These are phyloP conservation scores for Geotrichum europaeum DNA, from an alignment of 1,139 yeast genomes.

Conservation along the genomic window DNA sequence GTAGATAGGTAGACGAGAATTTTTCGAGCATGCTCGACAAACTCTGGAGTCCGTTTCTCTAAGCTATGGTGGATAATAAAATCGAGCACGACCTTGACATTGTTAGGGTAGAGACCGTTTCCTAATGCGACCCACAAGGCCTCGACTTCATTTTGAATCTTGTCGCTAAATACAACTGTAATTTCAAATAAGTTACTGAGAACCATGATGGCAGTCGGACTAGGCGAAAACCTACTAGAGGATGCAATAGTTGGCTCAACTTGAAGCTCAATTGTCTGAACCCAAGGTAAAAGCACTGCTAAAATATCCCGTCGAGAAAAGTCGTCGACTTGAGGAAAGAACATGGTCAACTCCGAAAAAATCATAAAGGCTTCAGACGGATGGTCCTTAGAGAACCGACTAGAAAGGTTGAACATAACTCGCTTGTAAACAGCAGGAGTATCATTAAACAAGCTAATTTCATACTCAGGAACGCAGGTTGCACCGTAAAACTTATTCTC, in stretches of 20 bases:
- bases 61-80: slow-evolving; percentile 65
- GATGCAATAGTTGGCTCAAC: slow-evolving; percentile 41
- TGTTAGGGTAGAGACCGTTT: slow-evolving; percentile 55
- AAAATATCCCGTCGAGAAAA: slow-evolving; percentile 68
- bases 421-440: slow-evolving; percentile 73
- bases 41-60: slow-evolving; percentile 61
- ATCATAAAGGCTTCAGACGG: slow-evolving; percentile 54
- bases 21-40: slow-evolving; percentile 76
- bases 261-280: slow-evolving; percentile 66
- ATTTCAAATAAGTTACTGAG: slow-evolving; percentile 77
- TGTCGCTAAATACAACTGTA: slow-evolving; percentile 67
- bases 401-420: slow-evolving; percentile 63
- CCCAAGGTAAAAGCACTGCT: slow-evolving; percentile 83
- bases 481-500: slow-evolving; percentile 50
- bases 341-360: slow-evolving; percentile 67
- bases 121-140: slow-evolving; percentile 94
- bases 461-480: slow-evolving; percentile 44
- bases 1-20: slow-evolving; percentile 70
- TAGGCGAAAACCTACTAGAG: slow-evolving; percentile 21
- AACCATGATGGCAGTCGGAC: slow-evolving; percentile 52
- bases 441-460: slow-evolving; percentile 57
- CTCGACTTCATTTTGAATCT: slow-evolving; percentile 79
- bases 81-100: slow-evolving; percentile 66
- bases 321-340: slow-evolving; percentile 56
- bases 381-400: slow-evolving; percentile 52